Evolutionary conservation across 1,284 basidiomycete genomes (phyloP).

Genomic region (Xerocomus amazonicus): DNA sequence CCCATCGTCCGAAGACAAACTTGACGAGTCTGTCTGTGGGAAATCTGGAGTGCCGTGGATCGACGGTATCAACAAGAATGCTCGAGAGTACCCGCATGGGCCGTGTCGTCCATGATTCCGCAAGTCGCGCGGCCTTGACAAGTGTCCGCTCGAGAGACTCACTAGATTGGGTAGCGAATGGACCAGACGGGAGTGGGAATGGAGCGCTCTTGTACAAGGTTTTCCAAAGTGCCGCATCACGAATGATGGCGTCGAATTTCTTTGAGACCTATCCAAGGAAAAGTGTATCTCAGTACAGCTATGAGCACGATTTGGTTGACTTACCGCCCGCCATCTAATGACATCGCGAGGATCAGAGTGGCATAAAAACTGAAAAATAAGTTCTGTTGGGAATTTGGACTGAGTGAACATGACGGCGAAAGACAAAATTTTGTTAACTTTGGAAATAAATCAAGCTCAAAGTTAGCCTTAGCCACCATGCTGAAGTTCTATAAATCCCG

Average conservation of each 20-base stretch:
- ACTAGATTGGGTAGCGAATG: not conserved
- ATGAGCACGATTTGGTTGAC: not conserved
- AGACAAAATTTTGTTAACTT: no score
- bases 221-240: not conserved
- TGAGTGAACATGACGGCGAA: no score
- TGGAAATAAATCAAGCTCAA: no score
- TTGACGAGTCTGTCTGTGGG: not conserved
- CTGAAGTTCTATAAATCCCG: no score
- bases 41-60: not conserved
- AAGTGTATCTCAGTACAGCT: no score
- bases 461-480: no score
- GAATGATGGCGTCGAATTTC: not conserved
- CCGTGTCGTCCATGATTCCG: slow-evolving; percentile 5
- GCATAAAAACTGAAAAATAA: not conserved
- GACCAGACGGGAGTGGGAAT: not conserved
- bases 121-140: slow-evolving; percentile 1
- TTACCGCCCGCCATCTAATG: not conserved
- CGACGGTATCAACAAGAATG: not conserved
- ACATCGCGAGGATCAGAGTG: not conserved
- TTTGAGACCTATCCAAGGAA: not conserved
- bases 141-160: not conserved
- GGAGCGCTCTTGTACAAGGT: not conserved
- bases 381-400: not conserved
- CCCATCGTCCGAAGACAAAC: slow-evolving; percentile 2
- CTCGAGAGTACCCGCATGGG: not conserved